A percentile compares a stretch with the other conserved stretches of the same genome.
Conservation (phyloP, 164 flowering plant genomes). For the Vitis rupestris region DNA sequence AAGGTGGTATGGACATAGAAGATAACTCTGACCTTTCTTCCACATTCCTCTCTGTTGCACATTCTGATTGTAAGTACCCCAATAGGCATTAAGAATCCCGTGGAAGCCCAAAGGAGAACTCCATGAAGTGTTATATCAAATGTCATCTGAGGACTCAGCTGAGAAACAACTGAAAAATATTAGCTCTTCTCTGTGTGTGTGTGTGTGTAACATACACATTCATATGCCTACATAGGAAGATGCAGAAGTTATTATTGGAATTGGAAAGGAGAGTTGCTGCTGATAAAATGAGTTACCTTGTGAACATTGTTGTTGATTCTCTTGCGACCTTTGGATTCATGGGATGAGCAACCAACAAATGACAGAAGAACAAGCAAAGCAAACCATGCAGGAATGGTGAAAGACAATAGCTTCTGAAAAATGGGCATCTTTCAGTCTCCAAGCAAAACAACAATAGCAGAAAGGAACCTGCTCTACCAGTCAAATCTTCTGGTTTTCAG, state of each 20-base stretch:
- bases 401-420: conserved; percentile 11
- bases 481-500: neutral
- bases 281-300: conserved; percentile 27
- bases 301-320: conserved; percentile 17
- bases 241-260: neutral
- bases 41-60: conserved; percentile 41
- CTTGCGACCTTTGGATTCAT: conserved; percentile 12
- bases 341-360: conserved; percentile 23
- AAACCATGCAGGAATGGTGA: conserved; percentile 14
- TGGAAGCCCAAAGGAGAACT: conserved; percentile 69
- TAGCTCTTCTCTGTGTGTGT: too few relatives aligned
- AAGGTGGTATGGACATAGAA: conserved; percentile 64
- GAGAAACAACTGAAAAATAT: conserved; percentile 4
- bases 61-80: conserved; percentile 70
- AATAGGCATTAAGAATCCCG: conserved; percentile 80
- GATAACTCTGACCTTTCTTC: conserved; percentile 39
- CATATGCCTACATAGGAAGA: neutral
- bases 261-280: neutral
- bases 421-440: conserved; percentile 13
- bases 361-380: conserved; percentile 26
- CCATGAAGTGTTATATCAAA: conserved; percentile 55
- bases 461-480: neutral
- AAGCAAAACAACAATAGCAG: neutral
- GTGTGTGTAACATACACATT: too few relatives aligned
- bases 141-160: conserved; percentile 38